Percentiles rank a stretch among this genome's conserved stretches.
These are phyloP conservation scores for Phytophthora pini DNA, from an alignment of 352 stramenopile species.

Conservation along the genomic window DNA sequence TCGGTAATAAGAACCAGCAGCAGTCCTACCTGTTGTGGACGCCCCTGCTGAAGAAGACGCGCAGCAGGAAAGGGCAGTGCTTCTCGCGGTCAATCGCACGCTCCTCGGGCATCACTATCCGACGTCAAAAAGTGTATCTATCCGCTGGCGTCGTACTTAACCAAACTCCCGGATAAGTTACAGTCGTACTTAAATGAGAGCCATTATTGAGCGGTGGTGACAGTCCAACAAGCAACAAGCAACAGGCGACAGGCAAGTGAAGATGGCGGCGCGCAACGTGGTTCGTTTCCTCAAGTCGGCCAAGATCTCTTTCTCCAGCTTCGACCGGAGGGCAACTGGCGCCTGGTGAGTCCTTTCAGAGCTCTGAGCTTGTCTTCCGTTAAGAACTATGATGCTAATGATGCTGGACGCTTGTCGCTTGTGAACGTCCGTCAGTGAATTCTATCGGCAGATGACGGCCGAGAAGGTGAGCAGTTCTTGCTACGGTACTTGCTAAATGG, in stretches of 20 bases:
- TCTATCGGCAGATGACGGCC: conserved; percentile 84
- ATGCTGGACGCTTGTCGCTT: conserved; percentile 1
- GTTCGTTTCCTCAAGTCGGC: conserved; percentile 88
- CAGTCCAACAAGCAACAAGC: conserved; percentile 20
- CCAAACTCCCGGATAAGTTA: conserved; percentile 2
- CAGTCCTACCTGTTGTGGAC: conserved; percentile 54
- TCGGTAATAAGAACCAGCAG: background rate
- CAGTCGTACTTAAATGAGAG: conserved; percentile 2
- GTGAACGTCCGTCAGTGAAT: conserved; percentile 57
- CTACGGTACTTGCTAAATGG: too few relatives aligned
- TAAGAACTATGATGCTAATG: conserved; percentile 1
- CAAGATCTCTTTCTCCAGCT: conserved; percentile 87
- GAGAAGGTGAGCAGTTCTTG: conserved; percentile 58
- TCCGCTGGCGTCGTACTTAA: background rate
- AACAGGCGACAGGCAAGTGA: conserved; percentile 19
- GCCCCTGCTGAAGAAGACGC: conserved; percentile 68
- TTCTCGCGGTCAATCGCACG: conserved; percentile 62
- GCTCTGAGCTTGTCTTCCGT: background rate
- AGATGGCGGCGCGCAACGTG: conserved; percentile 84
- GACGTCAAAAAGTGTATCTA: conserved; percentile 17
- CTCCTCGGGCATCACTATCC: conserved; percentile 33
- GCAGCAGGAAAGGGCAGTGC: conserved; percentile 74
- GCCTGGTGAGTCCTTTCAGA: conserved; percentile 59
- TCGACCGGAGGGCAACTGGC: conserved; percentile 73
- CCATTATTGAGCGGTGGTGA: conserved; percentile 27